Conservation (phyloP, 2,329 filamentous ascomycete genomes). For the Zasmidium angulare region DNA sequence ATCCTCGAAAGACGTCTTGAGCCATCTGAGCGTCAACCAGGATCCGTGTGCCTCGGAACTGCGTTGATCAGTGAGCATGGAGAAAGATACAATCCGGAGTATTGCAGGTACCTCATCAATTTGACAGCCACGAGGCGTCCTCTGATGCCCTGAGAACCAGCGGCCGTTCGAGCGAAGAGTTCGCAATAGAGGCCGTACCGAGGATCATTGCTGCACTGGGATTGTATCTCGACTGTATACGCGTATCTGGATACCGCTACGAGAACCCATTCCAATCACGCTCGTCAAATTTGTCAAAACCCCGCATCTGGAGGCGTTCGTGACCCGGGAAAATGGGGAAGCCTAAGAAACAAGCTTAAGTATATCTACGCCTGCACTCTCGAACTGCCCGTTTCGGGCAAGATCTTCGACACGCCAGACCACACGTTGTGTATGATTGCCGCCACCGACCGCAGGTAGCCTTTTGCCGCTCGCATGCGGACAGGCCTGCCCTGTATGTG, state of each 20-base stretch:
- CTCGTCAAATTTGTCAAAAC: background rate
- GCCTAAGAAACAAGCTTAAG: background rate
- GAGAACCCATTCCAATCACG: background rate
- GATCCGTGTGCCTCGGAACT: too few relatives aligned
- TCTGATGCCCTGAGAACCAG: too few relatives aligned
- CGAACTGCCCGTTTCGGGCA: background rate
- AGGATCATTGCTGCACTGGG: background rate
- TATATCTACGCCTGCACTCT: background rate
- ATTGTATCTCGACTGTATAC: background rate
- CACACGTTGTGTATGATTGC: background rate
- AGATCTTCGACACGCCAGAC: background rate
- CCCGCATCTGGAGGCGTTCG: background rate
- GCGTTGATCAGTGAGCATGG: too few relatives aligned
- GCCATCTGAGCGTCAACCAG: too few relatives aligned
- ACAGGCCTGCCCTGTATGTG: background rate
- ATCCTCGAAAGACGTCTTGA: too few relatives aligned
- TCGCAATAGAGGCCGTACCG: too few relatives aligned
- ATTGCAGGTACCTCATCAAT: too few relatives aligned
- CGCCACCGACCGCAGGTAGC: background rate
- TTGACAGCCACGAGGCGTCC: too few relatives aligned
- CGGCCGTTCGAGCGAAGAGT: too few relatives aligned
- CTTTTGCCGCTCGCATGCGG: background rate
- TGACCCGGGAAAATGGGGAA: background rate
- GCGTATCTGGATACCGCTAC: background rate
- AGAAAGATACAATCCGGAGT: too few relatives aligned